Evolutionary conservation across 495 filamentous ascomycete species (phyloP).

Genomic region (Ramalina intermedia): DNA sequence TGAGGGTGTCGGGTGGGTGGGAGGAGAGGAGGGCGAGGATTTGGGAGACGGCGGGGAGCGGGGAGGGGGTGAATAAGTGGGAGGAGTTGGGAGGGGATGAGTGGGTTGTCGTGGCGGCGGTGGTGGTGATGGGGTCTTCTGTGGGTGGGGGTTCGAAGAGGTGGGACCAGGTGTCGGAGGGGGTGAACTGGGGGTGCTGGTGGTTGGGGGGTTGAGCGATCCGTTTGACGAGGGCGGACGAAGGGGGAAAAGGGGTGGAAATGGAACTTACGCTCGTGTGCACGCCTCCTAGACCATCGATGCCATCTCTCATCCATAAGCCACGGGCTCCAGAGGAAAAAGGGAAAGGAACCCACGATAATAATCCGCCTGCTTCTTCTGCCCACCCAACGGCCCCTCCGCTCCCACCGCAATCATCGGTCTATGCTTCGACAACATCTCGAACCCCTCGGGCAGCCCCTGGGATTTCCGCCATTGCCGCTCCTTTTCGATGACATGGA

Average conservation of each 20-base stretch:
- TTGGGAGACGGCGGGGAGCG: conserved; percentile 57
- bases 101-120: conserved; percentile 23
- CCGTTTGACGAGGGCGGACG: background rate
- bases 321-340: background rate
- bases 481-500: conserved; percentile 85
- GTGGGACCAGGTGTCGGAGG: conserved; percentile 69
- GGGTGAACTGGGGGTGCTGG: conserved; percentile 77
- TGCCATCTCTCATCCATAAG: conserved; percentile 50
- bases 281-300: conserved; percentile 83
- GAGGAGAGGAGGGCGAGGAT: conserved; percentile 70
- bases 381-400: conserved; percentile 69
- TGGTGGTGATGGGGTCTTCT: conserved; percentile 14
- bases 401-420: conserved; percentile 81
- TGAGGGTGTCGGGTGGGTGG: conserved; percentile 70
- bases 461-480: conserved; percentile 62
- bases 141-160: conserved; percentile 49
- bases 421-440: conserved; percentile 48
- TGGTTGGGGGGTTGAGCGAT: conserved; percentile 1
- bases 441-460: conserved; percentile 52
- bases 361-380: conserved; percentile 71
- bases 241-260: conserved; percentile 1
- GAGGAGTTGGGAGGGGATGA: conserved; percentile 25
- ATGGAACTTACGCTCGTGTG: conserved; percentile 49
- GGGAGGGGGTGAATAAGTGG: conserved; percentile 56
- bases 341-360: conserved; percentile 51